Base-by-base conservation (phyloP, 1,139 yeast species). In the Geotrichum siamense region DNA sequence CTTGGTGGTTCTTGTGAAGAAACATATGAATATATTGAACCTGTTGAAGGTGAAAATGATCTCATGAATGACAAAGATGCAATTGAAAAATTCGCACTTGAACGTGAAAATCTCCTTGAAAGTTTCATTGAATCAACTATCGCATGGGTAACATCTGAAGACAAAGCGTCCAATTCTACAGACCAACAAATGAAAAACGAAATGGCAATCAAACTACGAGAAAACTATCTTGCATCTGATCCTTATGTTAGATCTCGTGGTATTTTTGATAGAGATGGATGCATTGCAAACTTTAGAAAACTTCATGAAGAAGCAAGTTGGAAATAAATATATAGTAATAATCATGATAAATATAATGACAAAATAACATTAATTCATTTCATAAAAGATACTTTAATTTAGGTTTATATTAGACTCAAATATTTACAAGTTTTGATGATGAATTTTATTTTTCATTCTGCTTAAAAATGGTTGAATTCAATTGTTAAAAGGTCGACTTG, bases 161-260 rank as follows among this genome's bases (percentile, higher is more conserved):
- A 55, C 16, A 61, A 60, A 3, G 69, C 67, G n/a, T 72, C 67
- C 12, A 70, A 74, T 41, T 63, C 67, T 29, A 63, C 64, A 39
- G 65, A 61, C 47, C 63, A 72, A 57, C 61, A 59, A 17, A 70
- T 72, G 52, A 76, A 82, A 63, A 63, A 74, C 28, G 62, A 64
- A 16, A 41, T 79, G 20, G 76, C 81, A 39, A 63, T 62, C 30
- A 64, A 72, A 50, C 58, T 84, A 37, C 65, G 74, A 15, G 61
- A 66, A 25, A 80, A 82, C 58, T 86, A 80, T 62, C 68, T 72
- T 58, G 59, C 63, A 36, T 61, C 81, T 45, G 95, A 86, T 58
- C 86, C 89, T 1, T 83, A 79, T 55, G 62, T 82, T 36, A 76
- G 95, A 57, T 75, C 82, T 28, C 75, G 82, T 55, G 74, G 82